These are phyloP conservation scores for Moesziomyces antarcticus DNA, from an alignment of 1,284 basidiomycete genomes.

Conservation along the genomic window DNA sequence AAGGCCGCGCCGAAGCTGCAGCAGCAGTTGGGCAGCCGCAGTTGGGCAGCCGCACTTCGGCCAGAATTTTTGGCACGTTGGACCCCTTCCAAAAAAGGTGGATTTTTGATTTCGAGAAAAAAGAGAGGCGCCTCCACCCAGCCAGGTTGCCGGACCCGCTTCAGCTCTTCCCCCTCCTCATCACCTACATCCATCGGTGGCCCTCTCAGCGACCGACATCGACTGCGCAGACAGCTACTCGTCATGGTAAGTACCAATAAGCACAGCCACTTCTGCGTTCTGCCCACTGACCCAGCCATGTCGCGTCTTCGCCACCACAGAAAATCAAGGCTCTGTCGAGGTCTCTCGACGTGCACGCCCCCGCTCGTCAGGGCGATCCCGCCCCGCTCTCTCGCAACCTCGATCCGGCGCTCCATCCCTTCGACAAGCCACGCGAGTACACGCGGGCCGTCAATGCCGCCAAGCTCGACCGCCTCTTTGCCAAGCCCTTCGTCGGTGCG, in stretches of 20 bases:
- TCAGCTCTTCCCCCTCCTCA: no score
- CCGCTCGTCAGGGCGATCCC: constrained; percentile 75
- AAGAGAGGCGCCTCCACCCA: no score
- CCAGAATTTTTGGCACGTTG: no score
- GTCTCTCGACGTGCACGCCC: constrained; percentile 80
- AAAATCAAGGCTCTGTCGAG: constrained; percentile 90
- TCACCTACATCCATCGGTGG: no score
- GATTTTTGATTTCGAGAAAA: no score
- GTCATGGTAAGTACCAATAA: background rate
- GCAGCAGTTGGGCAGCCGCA: no score
- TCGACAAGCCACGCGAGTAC: constrained; percentile 90
- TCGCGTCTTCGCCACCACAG: constrained; percentile 60
- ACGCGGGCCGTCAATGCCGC: constrained; percentile 92
- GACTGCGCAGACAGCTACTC: background rate
- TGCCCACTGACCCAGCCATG: background rate
- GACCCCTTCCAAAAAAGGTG: no score
- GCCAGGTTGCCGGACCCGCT: no score
- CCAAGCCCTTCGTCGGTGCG: constrained; percentile 91
- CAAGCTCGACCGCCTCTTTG: constrained; percentile 96
- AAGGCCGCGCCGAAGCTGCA: no score
- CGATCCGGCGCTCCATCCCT: constrained; percentile 92
- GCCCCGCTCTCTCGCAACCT: constrained; percentile 91
- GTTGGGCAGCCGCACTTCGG: no score
- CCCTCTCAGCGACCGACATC: no score
- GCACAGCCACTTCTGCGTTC: no score